phyloP scores from a whole-genome alignment of 1,284 basidiomycete species.

The Apiotrichum laibachii region DNA sequence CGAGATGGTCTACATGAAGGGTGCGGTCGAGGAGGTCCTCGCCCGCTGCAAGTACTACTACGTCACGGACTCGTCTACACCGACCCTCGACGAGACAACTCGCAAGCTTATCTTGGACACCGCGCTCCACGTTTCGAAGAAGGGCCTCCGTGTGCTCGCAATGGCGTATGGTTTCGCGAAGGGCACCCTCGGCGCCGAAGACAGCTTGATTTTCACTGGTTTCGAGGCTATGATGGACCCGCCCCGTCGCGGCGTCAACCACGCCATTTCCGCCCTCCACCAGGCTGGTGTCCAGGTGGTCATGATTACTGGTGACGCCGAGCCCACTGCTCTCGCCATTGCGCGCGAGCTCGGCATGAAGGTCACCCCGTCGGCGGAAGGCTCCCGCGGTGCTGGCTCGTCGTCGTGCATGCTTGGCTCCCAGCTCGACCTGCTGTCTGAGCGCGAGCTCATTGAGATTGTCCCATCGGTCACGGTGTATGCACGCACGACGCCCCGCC shows the following conservation, averaged over 20 bases:
- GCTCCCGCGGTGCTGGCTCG: slow-evolving; percentile 6
- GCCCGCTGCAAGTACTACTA: slow-evolving; percentile 83
- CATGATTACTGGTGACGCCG: slow-evolving; percentile 97
- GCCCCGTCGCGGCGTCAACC: slow-evolving; percentile 86
- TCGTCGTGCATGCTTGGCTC: slow-evolving; percentile 70
- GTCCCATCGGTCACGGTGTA: slow-evolving; percentile 83
- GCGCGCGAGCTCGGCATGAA: slow-evolving; percentile 81
- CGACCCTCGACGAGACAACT: slow-evolving; percentile 67
- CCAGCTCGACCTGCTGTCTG: slow-evolving; percentile 78
- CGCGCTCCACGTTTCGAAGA: slow-evolving; percentile 67
- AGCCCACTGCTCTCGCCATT: slow-evolving; percentile 85
- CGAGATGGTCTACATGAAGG: slow-evolving; percentile 87
- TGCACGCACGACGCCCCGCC: slow-evolving; percentile 89
- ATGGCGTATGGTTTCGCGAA: slow-evolving; percentile 75
- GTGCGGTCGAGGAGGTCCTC: slow-evolving; percentile 83
- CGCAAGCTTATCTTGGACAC: slow-evolving; percentile 65
- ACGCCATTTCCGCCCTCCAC: slow-evolving; percentile 76
- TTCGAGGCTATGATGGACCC: slow-evolving; percentile 96
- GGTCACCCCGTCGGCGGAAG: slow-evolving; percentile 28
- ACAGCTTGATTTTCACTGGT: slow-evolving; percentile 78
- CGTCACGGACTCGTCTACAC: slow-evolving; percentile 77
- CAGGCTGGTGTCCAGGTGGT: slow-evolving; percentile 87
- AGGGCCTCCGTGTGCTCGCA: slow-evolving; percentile 81
- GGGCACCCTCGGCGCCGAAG: slow-evolving; percentile 43
- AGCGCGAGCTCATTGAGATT: slow-evolving; percentile 74